Evolutionary conservation across 768 basidiomycete genomes (phyloP), one percentile per base, ranked within the genome.

Genomic region (Pholiota molesta): DNA sequence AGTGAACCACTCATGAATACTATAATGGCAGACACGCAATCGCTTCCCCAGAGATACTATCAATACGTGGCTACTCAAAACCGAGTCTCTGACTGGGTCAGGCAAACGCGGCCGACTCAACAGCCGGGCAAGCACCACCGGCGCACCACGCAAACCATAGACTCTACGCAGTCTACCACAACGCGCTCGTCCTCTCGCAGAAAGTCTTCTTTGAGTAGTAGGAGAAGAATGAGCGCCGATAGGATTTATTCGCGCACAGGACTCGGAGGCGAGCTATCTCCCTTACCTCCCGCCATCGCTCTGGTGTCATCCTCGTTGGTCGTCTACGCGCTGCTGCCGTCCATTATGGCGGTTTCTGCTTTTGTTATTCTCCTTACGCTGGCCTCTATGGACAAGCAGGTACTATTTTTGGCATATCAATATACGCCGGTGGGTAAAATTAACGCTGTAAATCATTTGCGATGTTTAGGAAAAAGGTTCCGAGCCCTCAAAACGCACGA

Each of bases 71-170:
- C 40, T n/a, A 49, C 54, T 2, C 60, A 61, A 39, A 39, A 54
- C 10, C 45, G 60, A 8, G 60, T 61, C 11, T 61, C 60, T 11
- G 31, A 55, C 23, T 61, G 60, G 60, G 54, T 61, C n/a, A 37
- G 42, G 19, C 44, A 55, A 7, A 61, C 60, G 0, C 44, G 39
- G 13, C 14, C 54, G 23, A 39, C 21, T 16, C 33, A 33, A 3
- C 47, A 21, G 26, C 44, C 21, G n/a, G 10, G 52, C 7, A 28
- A 28, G 40, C 29, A 31, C 42, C 44, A 45, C 11, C 17, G 57
- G 9, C 45, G 47, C 13, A 39, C 31, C 14, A 51, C 57, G 4
- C 51, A 37, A 31, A 37, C 47, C 6, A 17, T 19, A 19, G 37
- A 44, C 9, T 29, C 28, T n/a, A 56, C 17, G 13, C 21, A 40